Evolutionary conservation across 2,329 filamentous ascomycete species (phyloP).

Genomic region (Penicillium sp.): DNA sequence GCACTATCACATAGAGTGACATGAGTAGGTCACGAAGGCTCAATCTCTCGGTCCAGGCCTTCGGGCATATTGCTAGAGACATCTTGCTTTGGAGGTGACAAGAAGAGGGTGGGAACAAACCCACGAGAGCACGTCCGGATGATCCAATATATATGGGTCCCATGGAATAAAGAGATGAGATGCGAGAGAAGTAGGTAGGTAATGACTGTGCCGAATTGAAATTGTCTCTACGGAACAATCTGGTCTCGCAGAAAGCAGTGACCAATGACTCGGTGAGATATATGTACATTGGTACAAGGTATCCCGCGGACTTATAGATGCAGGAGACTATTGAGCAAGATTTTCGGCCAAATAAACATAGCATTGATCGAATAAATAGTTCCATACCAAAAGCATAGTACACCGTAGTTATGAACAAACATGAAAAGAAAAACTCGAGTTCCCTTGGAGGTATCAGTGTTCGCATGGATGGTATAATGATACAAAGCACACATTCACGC

Average conservation of each 20-base stretch:
- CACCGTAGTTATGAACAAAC: constrained; percentile 1
- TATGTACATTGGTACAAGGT: constrained; percentile 7
- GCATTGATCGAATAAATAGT: constrained; percentile 1
- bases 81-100: background rate
- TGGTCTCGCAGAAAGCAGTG: background rate
- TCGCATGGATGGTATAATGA: constrained; percentile 25
- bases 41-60: background rate
- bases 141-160: background rate
- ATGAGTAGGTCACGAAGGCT: background rate
- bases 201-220: background rate
- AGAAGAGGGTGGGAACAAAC: background rate
- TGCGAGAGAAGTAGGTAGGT: background rate
- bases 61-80: background rate
- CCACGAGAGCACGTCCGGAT: background rate
- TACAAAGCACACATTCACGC: constrained; percentile 22
- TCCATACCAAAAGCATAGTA: constrained; percentile 4
- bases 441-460: constrained; percentile 21
- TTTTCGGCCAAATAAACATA: background rate
- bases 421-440: constrained; percentile 7
- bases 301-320: constrained; percentile 8
- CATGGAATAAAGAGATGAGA: background rate
- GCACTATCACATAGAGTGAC: background rate
- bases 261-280: constrained; percentile 9
- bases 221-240: background rate
- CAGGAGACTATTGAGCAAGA: constrained; percentile 5